Base-by-base conservation (phyloP, 495 filamentous ascomycete species). In the Penicillium maclennaniae region DNA sequence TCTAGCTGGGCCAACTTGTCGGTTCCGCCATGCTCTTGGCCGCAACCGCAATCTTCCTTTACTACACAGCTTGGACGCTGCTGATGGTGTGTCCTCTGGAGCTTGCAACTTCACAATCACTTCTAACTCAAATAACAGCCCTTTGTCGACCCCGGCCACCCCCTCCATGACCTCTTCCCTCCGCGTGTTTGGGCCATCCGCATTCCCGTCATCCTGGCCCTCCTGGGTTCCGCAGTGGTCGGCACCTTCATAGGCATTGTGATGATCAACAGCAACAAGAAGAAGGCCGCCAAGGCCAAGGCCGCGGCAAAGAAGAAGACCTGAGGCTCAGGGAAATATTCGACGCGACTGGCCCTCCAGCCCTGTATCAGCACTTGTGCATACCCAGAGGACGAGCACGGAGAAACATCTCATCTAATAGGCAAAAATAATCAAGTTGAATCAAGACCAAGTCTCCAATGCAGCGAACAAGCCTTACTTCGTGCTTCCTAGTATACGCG, bases 101-200 rank as follows among this genome's bases (percentile, higher is more conserved):
- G 3, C 28, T 15, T 12, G 31, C 23, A 45, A 23, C 28, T 36
- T 28, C 21, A 38, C 47, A 14, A 45, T 43, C 15, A 17, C 20
- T 51, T 39, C 49, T 52, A 31, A 56, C 47, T 54, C 14, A 41
- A 23, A n/a, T 14, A 50, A 43, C 45, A 98, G 93, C 93, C 93
- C 63, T 99, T 97, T 72, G 95, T 99, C 65, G 93, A 97, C 74
- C 79, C 84, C 14, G 89, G 88, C 65, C 93, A 97, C 68, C 88
- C 91, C 46, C 86, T 97, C 47, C 93, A 99, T 68, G 85, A 86
- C 66, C 79, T 97, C 74, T 99, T 99, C 77, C 95, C 91, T 36
- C 91, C 95, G 4, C 91, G 95, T 63, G 92, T 96, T 57, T 99
- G 93, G 93, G 93, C 93, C 46, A 95, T 99, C 66, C 92, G 95